phyloP scores from a whole-genome alignment of 805 yeast species.

The Yarrowia osloensis region DNA sequence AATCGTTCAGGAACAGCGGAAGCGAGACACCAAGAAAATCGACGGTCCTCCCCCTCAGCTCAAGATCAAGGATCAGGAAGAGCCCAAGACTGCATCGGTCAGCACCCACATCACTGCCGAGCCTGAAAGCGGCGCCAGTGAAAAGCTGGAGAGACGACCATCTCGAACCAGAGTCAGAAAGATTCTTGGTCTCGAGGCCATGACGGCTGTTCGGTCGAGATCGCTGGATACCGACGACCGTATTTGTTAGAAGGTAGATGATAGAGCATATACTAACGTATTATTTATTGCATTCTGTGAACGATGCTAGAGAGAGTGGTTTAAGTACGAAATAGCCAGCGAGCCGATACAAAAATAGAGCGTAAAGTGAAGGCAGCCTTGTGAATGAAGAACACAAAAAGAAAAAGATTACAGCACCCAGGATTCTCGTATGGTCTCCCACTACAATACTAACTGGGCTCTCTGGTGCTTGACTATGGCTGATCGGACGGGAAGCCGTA shows the following conservation, averaged over 20 bases:
- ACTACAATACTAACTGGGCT: conserved; percentile 27
- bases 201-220: conserved; percentile 35
- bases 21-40: conserved; percentile 9
- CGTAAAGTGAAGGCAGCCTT: too few species aligned
- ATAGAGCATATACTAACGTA: not conserved
- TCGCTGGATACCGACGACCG: conserved; percentile 36
- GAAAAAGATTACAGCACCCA: conserved; percentile 27
- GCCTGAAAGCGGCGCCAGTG: conserved; percentile 14
- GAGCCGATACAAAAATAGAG: too few species aligned
- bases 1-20: conserved; percentile 34
- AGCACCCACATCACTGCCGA: conserved; percentile 10
- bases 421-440: conserved; percentile 30
- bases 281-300: not conserved
- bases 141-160: conserved; percentile 33
- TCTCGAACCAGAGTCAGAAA: conserved; percentile 34
- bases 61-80: not conserved
- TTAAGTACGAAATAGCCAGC: too few species aligned
- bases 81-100: not conserved
- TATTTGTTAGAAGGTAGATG: conserved; percentile 28
- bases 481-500: conserved; percentile 30
- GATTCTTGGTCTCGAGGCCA: conserved; percentile 34
- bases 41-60: not conserved
- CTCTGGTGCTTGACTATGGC: conserved; percentile 29
- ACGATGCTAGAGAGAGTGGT: too few species aligned
- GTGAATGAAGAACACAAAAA: too few species aligned